phyloP scores from a whole-genome alignment of 2,329 filamentous ascomycete species.

The Fusarium protoensiforme region DNA sequence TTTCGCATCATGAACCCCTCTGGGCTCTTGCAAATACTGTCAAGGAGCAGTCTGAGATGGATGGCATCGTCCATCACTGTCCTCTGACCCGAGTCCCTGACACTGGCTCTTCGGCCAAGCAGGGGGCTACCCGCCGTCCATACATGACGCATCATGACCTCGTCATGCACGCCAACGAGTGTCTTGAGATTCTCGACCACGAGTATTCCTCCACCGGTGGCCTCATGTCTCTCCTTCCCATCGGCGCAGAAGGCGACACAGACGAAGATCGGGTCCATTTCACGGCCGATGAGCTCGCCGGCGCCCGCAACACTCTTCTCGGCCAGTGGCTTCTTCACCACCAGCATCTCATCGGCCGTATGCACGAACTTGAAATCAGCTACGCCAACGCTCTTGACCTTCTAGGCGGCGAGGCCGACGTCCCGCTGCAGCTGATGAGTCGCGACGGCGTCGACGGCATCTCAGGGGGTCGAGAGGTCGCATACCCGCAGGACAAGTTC shows the following conservation, averaged over 20 bases:
- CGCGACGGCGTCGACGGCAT: constrained; percentile 63
- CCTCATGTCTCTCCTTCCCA: constrained; percentile 64
- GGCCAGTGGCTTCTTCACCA: constrained; percentile 68
- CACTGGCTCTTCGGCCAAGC: constrained; percentile 24
- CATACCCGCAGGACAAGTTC: constrained; percentile 66
- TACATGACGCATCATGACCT: constrained; percentile 62
- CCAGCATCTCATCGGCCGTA: constrained; percentile 63
- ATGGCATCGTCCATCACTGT: constrained; percentile 58
- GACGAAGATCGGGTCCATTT: constrained; percentile 41
- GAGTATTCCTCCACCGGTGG: constrained; percentile 67
- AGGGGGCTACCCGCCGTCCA: constrained; percentile 43
- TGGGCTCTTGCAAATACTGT: constrained; percentile 59
- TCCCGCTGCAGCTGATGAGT: constrained; percentile 64
- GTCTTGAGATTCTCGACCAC: constrained; percentile 69
- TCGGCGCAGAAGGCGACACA: constrained; percentile 39
- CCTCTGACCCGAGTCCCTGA: constrained; percentile 51
- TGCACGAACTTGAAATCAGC: constrained; percentile 67
- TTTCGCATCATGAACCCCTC: constrained; percentile 59
- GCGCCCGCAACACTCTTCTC: constrained; percentile 63
- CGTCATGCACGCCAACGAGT: constrained; percentile 67
- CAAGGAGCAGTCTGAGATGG: constrained; percentile 53
- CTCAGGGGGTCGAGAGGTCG: constrained; percentile 61
- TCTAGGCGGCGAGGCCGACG: constrained; percentile 60
- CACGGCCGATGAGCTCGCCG: constrained; percentile 48
- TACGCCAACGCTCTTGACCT: constrained; percentile 63